A percentile compares a stretch with the other conserved stretches of the same genome.
phyloP scores from a whole-genome alignment of 2,329 filamentous ascomycete genomes.

The Achaetomium macrosporum region DNA sequence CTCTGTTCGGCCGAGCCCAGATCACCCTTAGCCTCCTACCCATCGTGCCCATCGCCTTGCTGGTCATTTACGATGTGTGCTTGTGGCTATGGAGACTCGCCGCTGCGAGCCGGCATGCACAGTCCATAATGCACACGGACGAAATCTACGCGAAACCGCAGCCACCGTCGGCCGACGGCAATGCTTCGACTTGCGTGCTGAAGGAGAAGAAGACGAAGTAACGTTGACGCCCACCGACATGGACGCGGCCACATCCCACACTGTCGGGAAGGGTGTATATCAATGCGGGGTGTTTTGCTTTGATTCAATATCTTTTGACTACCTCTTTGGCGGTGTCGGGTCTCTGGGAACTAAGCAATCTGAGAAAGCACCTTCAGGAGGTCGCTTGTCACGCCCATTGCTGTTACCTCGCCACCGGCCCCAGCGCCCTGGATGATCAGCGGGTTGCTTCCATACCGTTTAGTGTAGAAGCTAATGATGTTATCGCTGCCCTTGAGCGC shows the following conservation, averaged over 20 bases:
- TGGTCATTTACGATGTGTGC: slow-evolving; percentile 46
- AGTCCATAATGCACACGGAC: neutral
- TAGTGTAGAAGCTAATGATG: slow-evolving; percentile 97
- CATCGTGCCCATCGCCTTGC: slow-evolving; percentile 40
- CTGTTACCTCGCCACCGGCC: slow-evolving; percentile 90
- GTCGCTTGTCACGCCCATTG: slow-evolving; percentile 95
- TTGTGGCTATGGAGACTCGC: slow-evolving; percentile 48
- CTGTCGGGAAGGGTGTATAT: neutral
- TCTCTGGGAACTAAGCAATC: slow-evolving; percentile 35
- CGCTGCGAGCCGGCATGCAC: slow-evolving; percentile 18
- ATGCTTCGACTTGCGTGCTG: neutral
- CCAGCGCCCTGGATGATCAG: slow-evolving; percentile 92
- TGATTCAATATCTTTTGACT: neutral
- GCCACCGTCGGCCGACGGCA: neutral
- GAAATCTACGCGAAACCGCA: neutral
- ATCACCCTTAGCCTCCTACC: slow-evolving; percentile 41
- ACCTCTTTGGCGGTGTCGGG: neutral
- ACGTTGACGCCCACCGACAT: neutral
- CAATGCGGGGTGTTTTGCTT: neutral
- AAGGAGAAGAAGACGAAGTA: neutral
- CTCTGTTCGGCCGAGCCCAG: slow-evolving; percentile 25
- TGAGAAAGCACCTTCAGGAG: slow-evolving; percentile 80
- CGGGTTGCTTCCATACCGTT: slow-evolving; percentile 85
- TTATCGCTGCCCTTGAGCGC: slow-evolving; percentile 96
- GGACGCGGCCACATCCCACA: neutral